A percentile compares a stretch with the other conserved stretches of the same genome.
These are phyloP conservation scores for Phytophthora ramorum DNA, from an alignment of 352 stramenopile genomes.

Conservation along the genomic window DNA sequence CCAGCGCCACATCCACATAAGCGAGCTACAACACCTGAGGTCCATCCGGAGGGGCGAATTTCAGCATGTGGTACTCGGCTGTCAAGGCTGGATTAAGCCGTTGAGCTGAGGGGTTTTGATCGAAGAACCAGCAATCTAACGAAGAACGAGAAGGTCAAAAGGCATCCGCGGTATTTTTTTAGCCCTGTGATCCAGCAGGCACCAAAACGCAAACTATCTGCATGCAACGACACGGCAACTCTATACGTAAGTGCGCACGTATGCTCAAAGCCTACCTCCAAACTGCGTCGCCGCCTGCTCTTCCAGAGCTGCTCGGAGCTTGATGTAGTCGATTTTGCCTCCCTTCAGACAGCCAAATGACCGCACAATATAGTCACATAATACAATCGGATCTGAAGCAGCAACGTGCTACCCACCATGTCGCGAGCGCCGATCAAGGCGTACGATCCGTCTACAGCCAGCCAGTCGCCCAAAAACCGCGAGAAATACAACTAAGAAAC, in stretches of 20 bases:
- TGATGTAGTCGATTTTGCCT: constrained; percentile 74
- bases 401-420: constrained; percentile 37
- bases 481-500: constrained; percentile 8
- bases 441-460: constrained; percentile 69
- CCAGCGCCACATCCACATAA: constrained; percentile 1
- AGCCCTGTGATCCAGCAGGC: not conserved
- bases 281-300: constrained; percentile 48
- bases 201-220: not conserved
- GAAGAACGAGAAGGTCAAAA: constrained; percentile 26
- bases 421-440: constrained; percentile 62
- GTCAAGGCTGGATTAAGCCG: constrained; percentile 31
- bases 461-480: constrained; percentile 1
- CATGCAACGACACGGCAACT: constrained; percentile 9
- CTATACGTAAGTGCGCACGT: not conserved
- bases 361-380: not conserved
- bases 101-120: constrained; percentile 70
- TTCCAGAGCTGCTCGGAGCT: constrained; percentile 71
- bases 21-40: constrained; percentile 57
- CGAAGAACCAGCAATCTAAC: constrained; percentile 91
- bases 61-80: constrained; percentile 68
- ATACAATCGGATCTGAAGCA: not conserved
- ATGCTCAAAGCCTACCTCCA: constrained; percentile 42
- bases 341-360: constrained; percentile 33
- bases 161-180: constrained; percentile 11
- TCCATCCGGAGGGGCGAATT: constrained; percentile 74